These are phyloP conservation scores for Candida insectorum DNA, from an alignment of 805 yeast genomes.

Conservation along the genomic window DNA sequence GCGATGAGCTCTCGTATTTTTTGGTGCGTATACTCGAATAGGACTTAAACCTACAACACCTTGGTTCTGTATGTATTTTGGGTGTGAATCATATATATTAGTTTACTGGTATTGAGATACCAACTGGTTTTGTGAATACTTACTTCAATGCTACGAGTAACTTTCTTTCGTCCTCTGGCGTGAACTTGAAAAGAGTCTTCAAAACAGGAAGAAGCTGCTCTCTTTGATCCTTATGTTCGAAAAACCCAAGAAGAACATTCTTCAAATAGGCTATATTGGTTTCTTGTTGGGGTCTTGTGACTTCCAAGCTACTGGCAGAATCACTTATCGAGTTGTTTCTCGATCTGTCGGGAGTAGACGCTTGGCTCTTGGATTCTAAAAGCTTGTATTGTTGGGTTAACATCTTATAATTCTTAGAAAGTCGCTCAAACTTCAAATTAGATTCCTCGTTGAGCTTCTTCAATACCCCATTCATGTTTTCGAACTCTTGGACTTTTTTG, in stretches of 20 bases:
- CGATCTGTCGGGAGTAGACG: constrained; percentile 2
- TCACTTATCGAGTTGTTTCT: constrained; percentile 1
- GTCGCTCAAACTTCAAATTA: constrained; percentile 61
- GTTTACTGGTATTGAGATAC: neutral
- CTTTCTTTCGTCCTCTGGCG: constrained; percentile 69
- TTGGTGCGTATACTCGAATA: too few relatives aligned
- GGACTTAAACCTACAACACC: too few relatives aligned
- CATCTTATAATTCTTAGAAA: constrained; percentile 66
- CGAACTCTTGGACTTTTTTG: constrained; percentile 52
- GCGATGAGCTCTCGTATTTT: neutral
- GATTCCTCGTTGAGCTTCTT: constrained; percentile 64
- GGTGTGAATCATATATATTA: neutral
- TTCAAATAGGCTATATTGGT: constrained; percentile 66
- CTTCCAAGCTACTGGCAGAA: constrained; percentile 9
- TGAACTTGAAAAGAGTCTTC: constrained; percentile 66
- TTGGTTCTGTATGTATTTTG: too few relatives aligned
- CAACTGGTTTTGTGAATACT: constrained; percentile 2
- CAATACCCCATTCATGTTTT: constrained; percentile 49
- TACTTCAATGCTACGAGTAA: constrained; percentile 53
- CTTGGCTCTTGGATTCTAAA: constrained; percentile 28
- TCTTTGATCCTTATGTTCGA: constrained; percentile 92
- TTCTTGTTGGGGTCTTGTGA: constrained; percentile 6
- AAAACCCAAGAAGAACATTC: constrained; percentile 85
- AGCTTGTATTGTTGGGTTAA: constrained; percentile 57
- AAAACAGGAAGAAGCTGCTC: constrained; percentile 81